Evolutionary conservation across 192 early-diverging fungal genomes (phyloP), one percentile per base, ranked within the genome.

Genomic region (Gigaspora rosea): DNA sequence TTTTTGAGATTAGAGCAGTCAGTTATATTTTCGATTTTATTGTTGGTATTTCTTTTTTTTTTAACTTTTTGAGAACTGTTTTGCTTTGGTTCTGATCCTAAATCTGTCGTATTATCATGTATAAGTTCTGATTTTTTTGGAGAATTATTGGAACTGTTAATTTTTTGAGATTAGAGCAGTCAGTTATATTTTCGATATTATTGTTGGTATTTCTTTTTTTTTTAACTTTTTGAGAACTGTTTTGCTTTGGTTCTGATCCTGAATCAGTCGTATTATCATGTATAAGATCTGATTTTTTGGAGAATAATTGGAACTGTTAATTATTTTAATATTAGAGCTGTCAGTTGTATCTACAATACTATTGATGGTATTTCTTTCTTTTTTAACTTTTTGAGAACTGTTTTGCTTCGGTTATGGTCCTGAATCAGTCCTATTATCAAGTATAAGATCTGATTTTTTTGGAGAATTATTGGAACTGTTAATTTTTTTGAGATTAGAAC

Each of bases 291-390:
- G 11, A 54, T 54, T 54, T 18, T 54, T 54, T 54, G 9, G 18
- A 27, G 66, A 20, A 50, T 71, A 57, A 71, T 71, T 71, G 54
- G 52, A 71, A 56, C 49, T 56, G 54, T 71, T 32, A 32, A 71
- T 52, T 71, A 18, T 27, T 27, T 27, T 0, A 27, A 27, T 50
- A 32, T 27, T 27, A 27, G 27, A 27, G 27, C 27, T 27, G 27
- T 27, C 27, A 27, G 27, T 1, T 27, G 3, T 12, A 4, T 3
- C 52, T 20, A 22, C 18, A 0, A 7, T 16, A n/a, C 27, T 27
- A 1, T 27, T 27, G 27, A 1, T 18, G 0, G 7, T 16, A 20
- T 58, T 22, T 8, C 18, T 18, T 20, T 58, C 56, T 58, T 58
- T 2, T 12, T 58, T 22, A 20, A 20, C 56, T 50, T 68, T 68